These are phyloP conservation scores for Asterochloris sp. DNA, from an alignment of 139 green algal genomes.

Conservation along the genomic window DNA sequence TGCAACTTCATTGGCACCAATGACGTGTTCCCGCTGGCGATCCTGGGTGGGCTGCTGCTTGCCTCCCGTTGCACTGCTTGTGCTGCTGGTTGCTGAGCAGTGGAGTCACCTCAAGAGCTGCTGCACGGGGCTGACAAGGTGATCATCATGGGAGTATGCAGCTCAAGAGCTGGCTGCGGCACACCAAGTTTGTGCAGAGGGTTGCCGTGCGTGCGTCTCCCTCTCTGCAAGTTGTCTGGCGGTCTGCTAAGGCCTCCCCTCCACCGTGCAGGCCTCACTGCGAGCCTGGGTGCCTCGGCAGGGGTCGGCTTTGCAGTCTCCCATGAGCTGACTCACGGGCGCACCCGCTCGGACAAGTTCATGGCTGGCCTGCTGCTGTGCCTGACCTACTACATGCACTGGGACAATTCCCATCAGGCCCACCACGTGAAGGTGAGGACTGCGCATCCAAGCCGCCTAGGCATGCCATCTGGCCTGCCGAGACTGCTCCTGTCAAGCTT, in stretches of 20 bases:
- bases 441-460: too few relatives aligned
- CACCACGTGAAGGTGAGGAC: slow-evolving; percentile 51
- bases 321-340: slow-evolving; percentile 44
- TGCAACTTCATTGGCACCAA: background rate
- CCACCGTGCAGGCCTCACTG: slow-evolving; percentile 17
- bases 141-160: background rate
- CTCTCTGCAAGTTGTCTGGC: too few relatives aligned
- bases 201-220: too few relatives aligned
- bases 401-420: slow-evolving; percentile 39
- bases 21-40: slow-evolving; percentile 20
- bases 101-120: background rate
- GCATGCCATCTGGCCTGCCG: too few relatives aligned
- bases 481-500: background rate
- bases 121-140: too few relatives aligned
- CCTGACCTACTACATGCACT: slow-evolving; percentile 50
- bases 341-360: slow-evolving; percentile 22
- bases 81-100: background rate
- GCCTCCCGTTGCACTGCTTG: background rate
- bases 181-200: too few relatives aligned
- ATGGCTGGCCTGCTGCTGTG: slow-evolving; percentile 37
- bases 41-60: slow-evolving; percentile 15
- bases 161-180: too few relatives aligned
- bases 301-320: slow-evolving; percentile 40
- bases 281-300: slow-evolving; percentile 20
- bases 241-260: too few relatives aligned